phyloP scores from a whole-genome alignment of 257 asterid genomes.

The Solanum sitiens region DNA sequence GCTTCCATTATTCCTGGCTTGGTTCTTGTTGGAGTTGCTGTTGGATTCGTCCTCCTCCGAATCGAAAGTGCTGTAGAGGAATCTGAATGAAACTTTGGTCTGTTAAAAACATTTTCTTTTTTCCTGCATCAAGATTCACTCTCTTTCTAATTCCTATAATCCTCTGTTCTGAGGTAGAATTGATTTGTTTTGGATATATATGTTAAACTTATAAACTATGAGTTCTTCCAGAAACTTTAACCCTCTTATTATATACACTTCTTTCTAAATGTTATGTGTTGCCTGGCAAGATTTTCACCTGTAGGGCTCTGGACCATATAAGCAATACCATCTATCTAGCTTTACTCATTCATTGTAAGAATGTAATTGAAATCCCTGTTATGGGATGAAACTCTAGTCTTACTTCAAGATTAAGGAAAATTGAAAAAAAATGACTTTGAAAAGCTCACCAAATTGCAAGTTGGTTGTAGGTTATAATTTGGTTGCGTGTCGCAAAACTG shows the following conservation, averaged over 20 bases:
- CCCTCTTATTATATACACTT: background rate
- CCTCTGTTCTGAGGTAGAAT: constrained; percentile 18
- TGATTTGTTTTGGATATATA: constrained; percentile 23
- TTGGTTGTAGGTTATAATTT: background rate
- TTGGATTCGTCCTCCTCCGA: constrained; percentile 84
- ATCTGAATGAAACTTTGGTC: constrained; percentile 29
- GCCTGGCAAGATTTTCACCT: background rate
- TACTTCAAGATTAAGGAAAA: background rate
- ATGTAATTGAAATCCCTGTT: background rate
- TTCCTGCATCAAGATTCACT: constrained; percentile 11
- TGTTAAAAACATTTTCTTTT: background rate
- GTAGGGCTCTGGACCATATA: background rate
- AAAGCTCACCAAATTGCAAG: background rate
- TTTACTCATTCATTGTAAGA: background rate
- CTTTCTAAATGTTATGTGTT: background rate
- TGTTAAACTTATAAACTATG: background rate
- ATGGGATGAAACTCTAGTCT: background rate
- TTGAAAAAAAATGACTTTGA: background rate
- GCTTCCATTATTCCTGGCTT: constrained; percentile 56
- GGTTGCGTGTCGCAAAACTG: background rate
- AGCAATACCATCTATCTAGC: background rate
- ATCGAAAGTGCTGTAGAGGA: constrained; percentile 67
- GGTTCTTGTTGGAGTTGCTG: constrained; percentile 75
- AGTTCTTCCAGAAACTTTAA: background rate
- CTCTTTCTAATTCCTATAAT: constrained; percentile 7